Evolutionary conservation across 495 filamentous ascomycete species (phyloP).

Genomic region (Podospora didyma): DNA sequence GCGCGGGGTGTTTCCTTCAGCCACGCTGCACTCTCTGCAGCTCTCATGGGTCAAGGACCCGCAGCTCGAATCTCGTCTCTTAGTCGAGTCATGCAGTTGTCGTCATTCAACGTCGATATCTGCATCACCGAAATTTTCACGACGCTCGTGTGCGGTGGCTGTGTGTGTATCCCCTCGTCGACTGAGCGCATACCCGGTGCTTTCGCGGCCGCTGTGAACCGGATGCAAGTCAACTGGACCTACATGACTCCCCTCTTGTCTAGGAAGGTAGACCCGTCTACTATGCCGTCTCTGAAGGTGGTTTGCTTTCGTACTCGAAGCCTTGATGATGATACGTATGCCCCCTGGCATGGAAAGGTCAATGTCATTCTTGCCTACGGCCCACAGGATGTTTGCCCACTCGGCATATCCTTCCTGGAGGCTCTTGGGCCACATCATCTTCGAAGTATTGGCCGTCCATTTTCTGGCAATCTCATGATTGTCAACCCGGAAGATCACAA

Average conservation of each 20-base stretch:
- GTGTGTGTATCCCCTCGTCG: conserved; percentile 46
- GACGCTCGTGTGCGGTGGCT: conserved; percentile 53
- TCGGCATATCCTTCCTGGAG: conserved; percentile 44
- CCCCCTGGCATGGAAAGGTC: conserved; percentile 38
- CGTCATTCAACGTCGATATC: conserved; percentile 66
- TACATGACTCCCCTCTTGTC: conserved; percentile 45
- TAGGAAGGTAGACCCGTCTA: conserved; percentile 36
- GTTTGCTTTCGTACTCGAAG: conserved; percentile 43
- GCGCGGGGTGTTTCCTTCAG: conserved; percentile 40
- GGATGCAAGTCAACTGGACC: conserved; percentile 47
- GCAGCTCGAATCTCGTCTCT: conserved; percentile 43
- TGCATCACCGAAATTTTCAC: conserved; percentile 64
- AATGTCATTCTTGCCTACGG: conserved; percentile 45
- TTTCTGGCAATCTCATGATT: conserved; percentile 41
- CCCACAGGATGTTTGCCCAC: conserved; percentile 38
- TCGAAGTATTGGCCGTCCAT: conserved; percentile 38
- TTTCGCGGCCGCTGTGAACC: conserved; percentile 35
- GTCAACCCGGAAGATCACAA: conserved; percentile 47
- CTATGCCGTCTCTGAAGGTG: conserved; percentile 33
- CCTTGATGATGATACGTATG: conserved; percentile 39
- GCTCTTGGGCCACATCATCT: conserved; percentile 30
- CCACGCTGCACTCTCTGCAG: conserved; percentile 39
- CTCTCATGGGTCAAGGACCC: conserved; percentile 45
- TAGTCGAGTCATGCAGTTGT: conserved; percentile 61
- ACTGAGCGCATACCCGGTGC: conserved; percentile 30